These are phyloP conservation scores for Candida railenensis DNA, from an alignment of 805 yeast species.

Conservation along the genomic window DNA sequence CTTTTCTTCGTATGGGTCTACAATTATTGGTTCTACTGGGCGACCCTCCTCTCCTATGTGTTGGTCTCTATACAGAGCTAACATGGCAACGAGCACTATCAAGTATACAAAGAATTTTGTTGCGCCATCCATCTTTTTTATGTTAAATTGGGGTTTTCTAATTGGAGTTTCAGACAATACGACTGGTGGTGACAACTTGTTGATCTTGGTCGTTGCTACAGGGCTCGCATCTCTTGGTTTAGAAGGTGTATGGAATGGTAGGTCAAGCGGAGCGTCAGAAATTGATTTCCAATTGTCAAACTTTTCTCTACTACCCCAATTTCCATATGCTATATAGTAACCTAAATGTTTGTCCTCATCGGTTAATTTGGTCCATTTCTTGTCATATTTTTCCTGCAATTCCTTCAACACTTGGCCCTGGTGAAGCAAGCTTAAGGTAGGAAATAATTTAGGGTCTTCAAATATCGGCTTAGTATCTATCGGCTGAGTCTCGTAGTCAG, in stretches of 20 bases:
- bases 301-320: constrained; percentile 68
- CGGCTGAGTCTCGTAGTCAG: constrained; percentile 43
- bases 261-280: constrained; percentile 51
- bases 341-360: constrained; percentile 52
- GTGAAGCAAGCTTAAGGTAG: constrained; percentile 41
- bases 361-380: constrained; percentile 55
- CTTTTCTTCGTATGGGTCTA: constrained; percentile 35
- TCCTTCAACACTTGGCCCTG: constrained; percentile 59
- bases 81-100: constrained; percentile 44
- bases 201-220: constrained; percentile 19
- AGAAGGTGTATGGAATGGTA: constrained; percentile 52
- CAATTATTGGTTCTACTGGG: constrained; percentile 38
- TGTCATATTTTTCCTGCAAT: constrained; percentile 47
- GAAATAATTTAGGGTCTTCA: constrained; percentile 35
- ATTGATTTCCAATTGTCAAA: constrained; percentile 45
- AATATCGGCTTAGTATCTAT: constrained; percentile 46
- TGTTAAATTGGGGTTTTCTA: constrained; percentile 46
- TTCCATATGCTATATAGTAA: constrained; percentile 65
- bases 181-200: constrained; percentile 39
- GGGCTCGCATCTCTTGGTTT: constrained; percentile 27
- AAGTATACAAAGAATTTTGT: constrained; percentile 54
- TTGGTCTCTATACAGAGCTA: constrained; percentile 59
- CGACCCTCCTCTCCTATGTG: constrained; percentile 43
- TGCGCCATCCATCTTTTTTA: constrained; percentile 54
- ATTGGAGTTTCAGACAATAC: constrained; percentile 41